Evolutionary conservation across 257 asterid genomes (phyloP), one percentile per base, ranked within the genome.

Genomic region (Marsdenia floribunda): DNA sequence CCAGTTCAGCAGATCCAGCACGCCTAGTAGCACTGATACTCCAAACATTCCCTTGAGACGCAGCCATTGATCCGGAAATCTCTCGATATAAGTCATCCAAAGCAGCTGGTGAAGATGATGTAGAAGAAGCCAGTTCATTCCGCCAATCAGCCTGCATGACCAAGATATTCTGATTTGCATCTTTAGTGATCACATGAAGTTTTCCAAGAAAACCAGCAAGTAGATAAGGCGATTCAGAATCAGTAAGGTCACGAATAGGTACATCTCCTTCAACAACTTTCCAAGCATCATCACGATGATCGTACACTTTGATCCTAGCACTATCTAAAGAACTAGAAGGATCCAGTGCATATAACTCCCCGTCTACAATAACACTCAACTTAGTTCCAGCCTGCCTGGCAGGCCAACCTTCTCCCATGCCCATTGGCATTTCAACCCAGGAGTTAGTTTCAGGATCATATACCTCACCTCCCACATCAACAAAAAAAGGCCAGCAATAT

Each of bases 381-480:
- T 93, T 93, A 0, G 96, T 88, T 64, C 98, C 98, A 4, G 97
- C 96, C 81, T 91, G 97, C 82, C 89, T 80, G 11, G 98, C 96
- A n/a, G 96, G 97, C 98, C 98, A 93, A 18, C 98, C 97, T 74
- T 90, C 98, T 5, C 97, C 98, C 98, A 93, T 91, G 73, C 98
- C 97, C 29, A 74, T 76, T 9, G 97, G 96, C 97, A 93, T 93
- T 75, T 91, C 97, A 9, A 77, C 86, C 97, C 98, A 93, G 10
- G 91, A 79, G 76, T 89, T 88, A 11, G 91, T 86, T 70, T 90
- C 96, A 1, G 97, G 98, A 77, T 93, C 97, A 66, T 87, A 93
- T 2, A 91, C 97, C 81, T 93, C 97, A 63, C 98, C 98, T 8
- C 98, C 98, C 46, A 92, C 97, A 80, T 93, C 98, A 42, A 93